Evolutionary conservation across 495 filamentous ascomycete genomes (phyloP).

Genomic region (Viridothelium virens): DNA sequence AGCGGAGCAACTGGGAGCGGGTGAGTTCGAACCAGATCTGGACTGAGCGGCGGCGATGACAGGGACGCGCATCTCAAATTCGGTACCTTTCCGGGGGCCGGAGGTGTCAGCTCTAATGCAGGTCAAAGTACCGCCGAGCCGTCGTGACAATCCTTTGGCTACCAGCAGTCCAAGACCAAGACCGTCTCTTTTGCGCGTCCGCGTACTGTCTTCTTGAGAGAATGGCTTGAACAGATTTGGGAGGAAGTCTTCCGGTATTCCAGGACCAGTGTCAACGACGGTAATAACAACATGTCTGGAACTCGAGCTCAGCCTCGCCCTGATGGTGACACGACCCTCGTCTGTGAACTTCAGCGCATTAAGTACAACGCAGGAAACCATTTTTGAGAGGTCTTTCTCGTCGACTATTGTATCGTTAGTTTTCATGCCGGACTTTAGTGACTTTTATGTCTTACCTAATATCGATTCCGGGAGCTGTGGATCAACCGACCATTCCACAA

Average conservation of each 20-base stretch:
- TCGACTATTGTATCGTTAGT: slow-evolving; percentile 41
- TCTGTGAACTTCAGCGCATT: slow-evolving; percentile 80
- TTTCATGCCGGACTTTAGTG: too few species aligned
- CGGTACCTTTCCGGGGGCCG: slow-evolving; percentile 60
- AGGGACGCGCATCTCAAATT: slow-evolving; percentile 67
- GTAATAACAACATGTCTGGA: slow-evolving; percentile 52
- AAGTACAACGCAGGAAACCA: slow-evolving; percentile 64
- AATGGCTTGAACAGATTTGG: slow-evolving; percentile 70
- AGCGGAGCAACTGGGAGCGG: background rate
- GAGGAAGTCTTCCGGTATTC: slow-evolving; percentile 62
- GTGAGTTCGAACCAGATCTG: background rate
- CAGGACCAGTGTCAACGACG: slow-evolving; percentile 63
- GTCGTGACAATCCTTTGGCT: slow-evolving; percentile 66
- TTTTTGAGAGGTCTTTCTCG: slow-evolving; percentile 63
- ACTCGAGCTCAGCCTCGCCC: slow-evolving; percentile 44
- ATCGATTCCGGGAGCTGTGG: slow-evolving; percentile 57
- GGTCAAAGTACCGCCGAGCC: slow-evolving; percentile 65
- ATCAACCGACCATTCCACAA: slow-evolving; percentile 62
- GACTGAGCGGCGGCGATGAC: slow-evolving; percentile 39
- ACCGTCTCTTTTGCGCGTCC: slow-evolving; percentile 63
- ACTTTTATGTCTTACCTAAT: slow-evolving; percentile 38
- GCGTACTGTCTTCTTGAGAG: slow-evolving; percentile 63
- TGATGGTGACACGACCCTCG: slow-evolving; percentile 55
- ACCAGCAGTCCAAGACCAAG: slow-evolving; percentile 68
- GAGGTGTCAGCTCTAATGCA: slow-evolving; percentile 61